Evolutionary conservation across 1,284 basidiomycete genomes (phyloP).

Genomic region (Ganoderma leucocontextum): DNA sequence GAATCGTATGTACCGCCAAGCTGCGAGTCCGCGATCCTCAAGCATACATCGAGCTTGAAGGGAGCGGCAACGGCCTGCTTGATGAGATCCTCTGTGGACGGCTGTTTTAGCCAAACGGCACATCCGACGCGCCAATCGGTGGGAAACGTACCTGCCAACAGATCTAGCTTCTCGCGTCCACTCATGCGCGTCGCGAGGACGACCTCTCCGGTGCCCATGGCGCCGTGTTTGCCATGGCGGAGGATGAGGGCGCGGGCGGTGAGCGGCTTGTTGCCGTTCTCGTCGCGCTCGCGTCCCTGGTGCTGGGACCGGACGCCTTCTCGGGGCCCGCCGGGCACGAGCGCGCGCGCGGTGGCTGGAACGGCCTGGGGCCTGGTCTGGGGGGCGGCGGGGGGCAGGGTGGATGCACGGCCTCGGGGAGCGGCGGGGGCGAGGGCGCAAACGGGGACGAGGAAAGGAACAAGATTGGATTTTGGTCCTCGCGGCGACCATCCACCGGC

Average conservation of each 20-base stretch:
- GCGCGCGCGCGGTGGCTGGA: constrained; percentile 45
- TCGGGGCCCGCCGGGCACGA: constrained; percentile 62
- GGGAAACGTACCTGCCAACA: constrained; percentile 66
- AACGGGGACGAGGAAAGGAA: not conserved
- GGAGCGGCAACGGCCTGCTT: constrained; percentile 66
- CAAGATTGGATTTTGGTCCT: not conserved
- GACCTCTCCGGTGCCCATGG: constrained; percentile 73
- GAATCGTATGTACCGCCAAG: constrained; percentile 58
- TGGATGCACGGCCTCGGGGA: not conserved
- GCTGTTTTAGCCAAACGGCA: constrained; percentile 6
- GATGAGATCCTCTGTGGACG: constrained; percentile 68
- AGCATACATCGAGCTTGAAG: constrained; percentile 66
- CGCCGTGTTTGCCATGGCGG: constrained; percentile 76
- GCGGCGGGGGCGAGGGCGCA: not conserved
- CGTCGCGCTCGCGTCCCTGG: constrained; percentile 47
- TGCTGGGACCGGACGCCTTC: constrained; percentile 52
- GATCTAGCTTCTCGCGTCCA: constrained; percentile 80
- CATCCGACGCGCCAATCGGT: constrained; percentile 8
- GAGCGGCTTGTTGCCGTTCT: constrained; percentile 62
- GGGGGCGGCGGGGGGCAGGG: constrained; percentile 28
- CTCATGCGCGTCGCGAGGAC: constrained; percentile 63
- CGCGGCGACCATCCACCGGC: not conserved
- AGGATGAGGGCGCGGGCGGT: constrained; percentile 76
- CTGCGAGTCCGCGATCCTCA: constrained; percentile 75
- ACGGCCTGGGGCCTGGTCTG: constrained; percentile 29